Evolutionary conservation across 768 basidiomycete genomes (phyloP).

Genomic region (Chalciporus pseudorubinellus): DNA sequence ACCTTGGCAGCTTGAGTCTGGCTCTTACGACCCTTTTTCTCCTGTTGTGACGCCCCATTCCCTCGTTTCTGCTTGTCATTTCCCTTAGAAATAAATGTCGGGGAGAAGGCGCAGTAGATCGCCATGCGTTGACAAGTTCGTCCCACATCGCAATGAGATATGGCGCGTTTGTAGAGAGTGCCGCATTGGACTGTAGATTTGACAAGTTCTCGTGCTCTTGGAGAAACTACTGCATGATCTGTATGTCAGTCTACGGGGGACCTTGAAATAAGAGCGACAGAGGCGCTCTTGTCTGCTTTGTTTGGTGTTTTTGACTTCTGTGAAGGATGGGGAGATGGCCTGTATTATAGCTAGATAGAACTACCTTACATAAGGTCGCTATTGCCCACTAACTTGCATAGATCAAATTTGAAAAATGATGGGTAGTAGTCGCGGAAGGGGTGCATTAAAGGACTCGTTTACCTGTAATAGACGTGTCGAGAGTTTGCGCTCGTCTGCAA

Average conservation of each 20-base stretch:
- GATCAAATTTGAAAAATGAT: too few relatives aligned
- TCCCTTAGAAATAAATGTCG: not conserved
- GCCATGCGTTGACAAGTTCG: slow-evolving; percentile 65
- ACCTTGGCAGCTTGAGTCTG: slow-evolving; percentile 52
- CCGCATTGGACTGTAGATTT: slow-evolving; percentile 41
- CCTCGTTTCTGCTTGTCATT: not conserved
- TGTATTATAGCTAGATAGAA: too few relatives aligned
- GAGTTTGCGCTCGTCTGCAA: slow-evolving; percentile 2
- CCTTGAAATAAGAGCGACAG: not conserved
- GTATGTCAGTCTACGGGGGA: slow-evolving; percentile 1
- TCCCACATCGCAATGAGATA: slow-evolving; percentile 83
- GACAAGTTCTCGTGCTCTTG: slow-evolving; percentile 34
- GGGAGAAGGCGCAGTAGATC: slow-evolving; percentile 54
- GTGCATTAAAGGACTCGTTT: slow-evolving; percentile 19
- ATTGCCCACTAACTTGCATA: too few relatives aligned
- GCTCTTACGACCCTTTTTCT: not conserved
- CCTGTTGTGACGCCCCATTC: not conserved
- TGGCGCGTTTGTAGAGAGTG: slow-evolving; percentile 73
- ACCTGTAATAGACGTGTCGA: slow-evolving; percentile 4
- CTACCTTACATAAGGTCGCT: too few relatives aligned
- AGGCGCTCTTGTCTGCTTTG: not conserved
- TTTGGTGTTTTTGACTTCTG: not conserved
- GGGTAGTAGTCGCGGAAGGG: slow-evolving; percentile 24
- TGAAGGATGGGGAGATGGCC: slow-evolving; percentile 12
- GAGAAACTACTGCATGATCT: slow-evolving; percentile 58